phyloP scores from a whole-genome alignment of 2,329 filamentous ascomycete species.

The Aphanocladium album region DNA sequence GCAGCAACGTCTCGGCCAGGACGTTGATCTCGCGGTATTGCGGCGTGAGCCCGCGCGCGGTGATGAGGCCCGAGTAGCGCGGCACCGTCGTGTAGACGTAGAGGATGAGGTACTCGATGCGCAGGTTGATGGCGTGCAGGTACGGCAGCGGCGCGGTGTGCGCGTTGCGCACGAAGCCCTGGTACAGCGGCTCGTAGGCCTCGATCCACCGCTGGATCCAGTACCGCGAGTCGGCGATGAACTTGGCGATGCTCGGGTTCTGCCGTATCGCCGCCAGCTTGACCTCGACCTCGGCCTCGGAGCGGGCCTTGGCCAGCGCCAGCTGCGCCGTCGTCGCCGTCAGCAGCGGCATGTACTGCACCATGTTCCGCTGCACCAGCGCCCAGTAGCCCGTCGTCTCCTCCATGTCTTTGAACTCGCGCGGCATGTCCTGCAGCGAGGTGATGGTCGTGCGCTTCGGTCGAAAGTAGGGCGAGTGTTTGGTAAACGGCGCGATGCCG shows the following conservation, averaged over 20 bases:
- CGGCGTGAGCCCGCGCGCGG: constrained; percentile 34
- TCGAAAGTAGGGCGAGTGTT: constrained; percentile 33
- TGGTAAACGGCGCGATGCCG: constrained; percentile 32
- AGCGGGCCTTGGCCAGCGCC: constrained; percentile 22
- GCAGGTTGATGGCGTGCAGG: constrained; percentile 34
- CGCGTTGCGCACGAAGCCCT: constrained; percentile 21
- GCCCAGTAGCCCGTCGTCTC: constrained; percentile 35
- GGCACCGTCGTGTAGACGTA: constrained; percentile 35
- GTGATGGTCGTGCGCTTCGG: constrained; percentile 27
- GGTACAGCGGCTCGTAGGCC: constrained; percentile 33
- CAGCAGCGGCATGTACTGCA: constrained; percentile 32
- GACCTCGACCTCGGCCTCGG: constrained; percentile 23
- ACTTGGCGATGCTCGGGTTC: constrained; percentile 26
- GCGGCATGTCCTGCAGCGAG: constrained; percentile 28
- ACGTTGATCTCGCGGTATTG: constrained; percentile 37
- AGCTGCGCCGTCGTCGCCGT: constrained; percentile 28
- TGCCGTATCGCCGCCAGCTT: constrained; percentile 28
- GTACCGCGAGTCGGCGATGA: constrained; percentile 31
- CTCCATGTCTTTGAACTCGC: constrained; percentile 26
- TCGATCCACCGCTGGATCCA: constrained; percentile 37
- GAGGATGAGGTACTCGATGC: constrained; percentile 38
- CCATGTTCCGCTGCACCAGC: constrained; percentile 32
- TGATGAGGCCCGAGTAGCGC: constrained; percentile 31
- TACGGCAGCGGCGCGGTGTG: constrained; percentile 20
- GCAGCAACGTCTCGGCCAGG: constrained; percentile 33